Conservation (phyloP, 2,329 filamentous ascomycete species). For the Drechmeria coniospora region DNA sequence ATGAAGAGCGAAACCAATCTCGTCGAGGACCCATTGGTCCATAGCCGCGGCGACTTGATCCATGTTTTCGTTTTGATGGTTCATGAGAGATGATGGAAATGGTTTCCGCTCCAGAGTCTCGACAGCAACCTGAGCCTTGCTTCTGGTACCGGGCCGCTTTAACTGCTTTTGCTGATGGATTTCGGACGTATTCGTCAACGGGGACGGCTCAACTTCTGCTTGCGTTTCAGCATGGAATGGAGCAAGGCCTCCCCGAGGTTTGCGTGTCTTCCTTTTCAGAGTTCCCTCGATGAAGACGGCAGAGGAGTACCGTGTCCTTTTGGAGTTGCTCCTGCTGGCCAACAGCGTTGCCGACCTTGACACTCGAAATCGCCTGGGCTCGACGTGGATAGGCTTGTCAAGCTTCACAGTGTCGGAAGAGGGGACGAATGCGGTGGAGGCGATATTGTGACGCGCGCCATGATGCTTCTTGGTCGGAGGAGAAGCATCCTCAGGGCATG, state of each 20-base stretch:
- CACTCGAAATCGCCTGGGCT: conserved; percentile 40
- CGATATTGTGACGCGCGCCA: conserved; percentile 1
- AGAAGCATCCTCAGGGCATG: conserved; percentile 20
- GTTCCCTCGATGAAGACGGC: conserved; percentile 41
- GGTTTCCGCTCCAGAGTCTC: conserved; percentile 10
- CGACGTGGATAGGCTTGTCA: conserved; percentile 7
- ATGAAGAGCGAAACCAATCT: conserved; percentile 39
- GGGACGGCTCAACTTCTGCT: neutral
- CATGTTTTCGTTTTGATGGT: conserved; percentile 26
- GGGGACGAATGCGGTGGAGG: neutral
- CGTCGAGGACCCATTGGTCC: conserved; percentile 42
- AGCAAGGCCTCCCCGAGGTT: conserved; percentile 7
- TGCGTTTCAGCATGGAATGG: conserved; percentile 3
- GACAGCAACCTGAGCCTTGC: conserved; percentile 10
- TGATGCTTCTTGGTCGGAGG: conserved; percentile 5
- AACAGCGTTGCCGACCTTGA: conserved; percentile 28
- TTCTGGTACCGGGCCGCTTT: conserved; percentile 18
- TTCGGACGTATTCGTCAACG: conserved; percentile 1
- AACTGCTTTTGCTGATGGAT: conserved; percentile 11
- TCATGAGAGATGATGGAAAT: conserved; percentile 17
- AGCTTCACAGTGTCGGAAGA: neutral
- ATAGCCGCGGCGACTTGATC: conserved; percentile 37
- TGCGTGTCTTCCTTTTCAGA: conserved; percentile 19
- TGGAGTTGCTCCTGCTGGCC: conserved; percentile 15
- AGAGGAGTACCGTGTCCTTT: conserved; percentile 25